Evolutionary conservation across 2,329 filamentous ascomycete species (phyloP).

Genomic region (Claviceps cyperi): DNA sequence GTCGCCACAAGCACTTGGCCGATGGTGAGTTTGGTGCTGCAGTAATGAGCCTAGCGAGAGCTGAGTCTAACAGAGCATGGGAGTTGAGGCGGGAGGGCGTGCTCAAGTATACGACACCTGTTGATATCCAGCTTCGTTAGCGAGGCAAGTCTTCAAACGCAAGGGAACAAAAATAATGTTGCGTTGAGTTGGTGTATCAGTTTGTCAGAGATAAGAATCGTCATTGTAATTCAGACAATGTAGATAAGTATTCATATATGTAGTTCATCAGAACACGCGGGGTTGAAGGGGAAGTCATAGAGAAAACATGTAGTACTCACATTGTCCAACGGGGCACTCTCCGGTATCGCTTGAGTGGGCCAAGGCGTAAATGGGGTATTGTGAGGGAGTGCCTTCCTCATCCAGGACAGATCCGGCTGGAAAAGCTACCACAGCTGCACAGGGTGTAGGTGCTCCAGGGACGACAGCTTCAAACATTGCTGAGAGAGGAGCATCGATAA

Average conservation of each 20-base stretch:
- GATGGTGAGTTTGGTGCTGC: slow-evolving; percentile 15
- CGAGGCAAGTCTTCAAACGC: slow-evolving; percentile 8
- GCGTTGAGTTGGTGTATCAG: slow-evolving; percentile 45
- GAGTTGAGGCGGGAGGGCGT: slow-evolving; percentile 22
- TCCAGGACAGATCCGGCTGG: slow-evolving; percentile 34
- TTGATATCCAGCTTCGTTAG: slow-evolving; percentile 16
- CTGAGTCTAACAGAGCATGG: slow-evolving; percentile 21
- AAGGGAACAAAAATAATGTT: slow-evolving; percentile 3
- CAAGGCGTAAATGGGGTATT: slow-evolving; percentile 42
- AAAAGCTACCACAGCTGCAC: slow-evolving; percentile 56
- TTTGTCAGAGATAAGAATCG: slow-evolving; percentile 75
- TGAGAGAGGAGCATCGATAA: slow-evolving; percentile 52
- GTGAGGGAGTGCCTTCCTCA: slow-evolving; percentile 18
- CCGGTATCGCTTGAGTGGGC: slow-evolving; percentile 82
- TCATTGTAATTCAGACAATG: slow-evolving; percentile 96
- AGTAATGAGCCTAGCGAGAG: slow-evolving; percentile 27
- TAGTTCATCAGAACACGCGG: slow-evolving; percentile 69
- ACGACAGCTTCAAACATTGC: slow-evolving; percentile 54
- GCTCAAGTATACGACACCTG: slow-evolving; percentile 22
- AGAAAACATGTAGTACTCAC: slow-evolving; percentile 45
- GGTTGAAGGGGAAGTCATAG: slow-evolving; percentile 3
- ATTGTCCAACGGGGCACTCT: slow-evolving; percentile 77
- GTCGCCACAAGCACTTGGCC: slow-evolving; percentile 29
- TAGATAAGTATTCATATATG: slow-evolving; percentile 92
- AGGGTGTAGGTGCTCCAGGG: slow-evolving; percentile 64